A percentile compares a stretch with the other conserved stretches of the same genome.
These are phyloP conservation scores for Phytophthora sansomeana DNA, from an alignment of 352 stramenopile species.

Conservation along the genomic window DNA sequence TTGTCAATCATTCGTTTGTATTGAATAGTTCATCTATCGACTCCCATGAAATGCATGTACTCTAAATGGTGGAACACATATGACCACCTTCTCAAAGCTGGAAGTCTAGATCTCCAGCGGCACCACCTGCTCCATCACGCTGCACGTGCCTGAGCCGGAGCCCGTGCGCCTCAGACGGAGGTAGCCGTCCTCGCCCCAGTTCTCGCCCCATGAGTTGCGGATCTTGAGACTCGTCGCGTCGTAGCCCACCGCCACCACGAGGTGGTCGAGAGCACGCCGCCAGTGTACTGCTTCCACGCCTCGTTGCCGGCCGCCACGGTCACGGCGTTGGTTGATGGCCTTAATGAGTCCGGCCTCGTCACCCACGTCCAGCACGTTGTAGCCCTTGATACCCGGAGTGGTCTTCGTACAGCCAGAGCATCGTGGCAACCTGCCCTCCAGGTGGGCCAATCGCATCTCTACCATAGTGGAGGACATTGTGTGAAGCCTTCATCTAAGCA, in stretches of 20 bases:
- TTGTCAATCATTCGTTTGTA: background rate
- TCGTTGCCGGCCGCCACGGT: conserved; percentile 93
- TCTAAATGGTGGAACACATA: too few species aligned
- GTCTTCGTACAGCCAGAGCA: conserved; percentile 34
- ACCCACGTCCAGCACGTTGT: conserved; percentile 61
- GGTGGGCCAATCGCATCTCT: background rate
- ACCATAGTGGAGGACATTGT: background rate
- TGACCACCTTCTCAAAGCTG: background rate
- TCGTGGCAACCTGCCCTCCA: conserved; percentile 21
- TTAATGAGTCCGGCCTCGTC: conserved; percentile 74
- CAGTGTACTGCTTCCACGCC: conserved; percentile 96
- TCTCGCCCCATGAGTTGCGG: conserved; percentile 96
- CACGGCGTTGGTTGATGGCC: conserved; percentile 89
- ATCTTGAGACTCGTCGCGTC: conserved; percentile 89
- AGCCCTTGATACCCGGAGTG: conserved; percentile 37
- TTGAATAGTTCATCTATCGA: too few species aligned
- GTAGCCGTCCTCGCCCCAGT: conserved; percentile 94
- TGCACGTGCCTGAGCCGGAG: conserved; percentile 47
- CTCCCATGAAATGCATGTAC: too few species aligned
- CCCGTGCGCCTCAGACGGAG: conserved; percentile 87
- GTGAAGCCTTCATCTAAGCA: background rate
- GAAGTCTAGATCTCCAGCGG: conserved; percentile 40
- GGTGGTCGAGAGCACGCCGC: conserved; percentile 97
- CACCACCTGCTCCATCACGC: conserved; percentile 56
- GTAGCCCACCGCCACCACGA: conserved; percentile 96